Evolutionary conservation across 345 rosid species (phyloP).

Genomic region (rapeseed (Brassica napus)): DNA sequence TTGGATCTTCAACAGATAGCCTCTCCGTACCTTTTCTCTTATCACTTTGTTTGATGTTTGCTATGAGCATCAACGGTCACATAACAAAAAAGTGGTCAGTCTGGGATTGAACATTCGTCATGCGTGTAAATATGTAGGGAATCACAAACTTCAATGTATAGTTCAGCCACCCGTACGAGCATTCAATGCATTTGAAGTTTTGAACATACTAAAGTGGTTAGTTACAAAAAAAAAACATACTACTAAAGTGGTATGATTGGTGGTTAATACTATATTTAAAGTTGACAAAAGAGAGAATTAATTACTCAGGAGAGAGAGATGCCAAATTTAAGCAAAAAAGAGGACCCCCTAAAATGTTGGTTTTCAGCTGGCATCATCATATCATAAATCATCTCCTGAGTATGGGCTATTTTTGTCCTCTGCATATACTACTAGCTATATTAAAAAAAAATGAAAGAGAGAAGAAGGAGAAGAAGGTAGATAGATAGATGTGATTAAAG

Average conservation of each 20-base stretch:
- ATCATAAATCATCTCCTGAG: constrained; percentile 10
- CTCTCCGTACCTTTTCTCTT: too few species aligned
- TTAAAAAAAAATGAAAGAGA: background rate
- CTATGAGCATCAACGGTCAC: too few species aligned
- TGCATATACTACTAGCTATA: background rate
- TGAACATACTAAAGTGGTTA: background rate
- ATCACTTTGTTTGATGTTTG: too few species aligned
- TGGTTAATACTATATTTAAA: background rate
- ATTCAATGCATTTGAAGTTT: background rate
- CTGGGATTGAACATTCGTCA: background rate
- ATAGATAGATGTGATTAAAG: constrained; percentile 14
- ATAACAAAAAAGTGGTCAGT: background rate
- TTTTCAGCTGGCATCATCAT: constrained; percentile 7
- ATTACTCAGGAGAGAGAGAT: background rate
- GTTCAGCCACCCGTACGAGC: background rate
- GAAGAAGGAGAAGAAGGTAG: background rate
- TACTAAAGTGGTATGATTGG: background rate
- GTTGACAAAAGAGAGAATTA: background rate
- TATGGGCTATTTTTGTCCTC: constrained; percentile 17
- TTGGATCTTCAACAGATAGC: background rate
- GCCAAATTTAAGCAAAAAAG: background rate
- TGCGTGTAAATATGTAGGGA: background rate
- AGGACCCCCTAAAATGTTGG: background rate
- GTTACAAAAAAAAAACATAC: too few species aligned
- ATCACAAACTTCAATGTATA: too few species aligned